Evolutionary conservation across 108 stramenopile genomes (phyloP), one percentile per base, ranked within the genome.

Genomic region (Aurantiochytrium sp.): DNA sequence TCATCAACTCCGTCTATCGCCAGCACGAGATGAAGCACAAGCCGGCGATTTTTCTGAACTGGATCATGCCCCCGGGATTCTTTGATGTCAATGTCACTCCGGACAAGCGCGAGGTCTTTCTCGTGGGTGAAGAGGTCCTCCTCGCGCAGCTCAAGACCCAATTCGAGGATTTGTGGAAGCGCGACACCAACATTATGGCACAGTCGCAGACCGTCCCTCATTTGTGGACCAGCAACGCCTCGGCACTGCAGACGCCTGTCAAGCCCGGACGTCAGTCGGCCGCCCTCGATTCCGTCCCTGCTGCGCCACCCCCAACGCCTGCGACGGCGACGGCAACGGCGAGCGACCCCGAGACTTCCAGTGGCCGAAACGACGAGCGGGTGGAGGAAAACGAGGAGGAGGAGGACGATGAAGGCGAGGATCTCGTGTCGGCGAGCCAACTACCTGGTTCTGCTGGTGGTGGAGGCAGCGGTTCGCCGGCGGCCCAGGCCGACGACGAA

Each of bases 21-120:
- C 86, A 86, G 54, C 95, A 95, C 89, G 95, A 96, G 53, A 92
- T 92, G 92, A 92, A 93, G 87, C 95, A 95, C 37, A 95, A 95
- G 32, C 98, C 98, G 17, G 98, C 97, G 2, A 94, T 95, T 86
- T 91, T 98, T 1, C 86, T 98, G 41, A 87, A 90, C 87, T 92
- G 98, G 37, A 90, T 90, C 4, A 68, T 98, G 2, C 97, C 97
- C 5, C 93, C 95, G 42, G 86, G 93, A 19, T 88, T 91, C 22
- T 97, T 95, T 88, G 99, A 99, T 89, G 95, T 98, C 68, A 99
- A 99, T 88, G 69, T 98, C 54, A 94, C 96, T 15, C 98, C 98
- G 1, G 97, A 99, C 92, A 99, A 99, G 88, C 92, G 98, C 37
- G 93, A 97, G 69, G 96, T 98, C 21, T 89, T 98, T 68, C 89